Evolutionary conservation across 345 rosid species (phyloP), one percentile per base, ranked within the genome.

Genomic region (Eucalyptus urophylla): DNA sequence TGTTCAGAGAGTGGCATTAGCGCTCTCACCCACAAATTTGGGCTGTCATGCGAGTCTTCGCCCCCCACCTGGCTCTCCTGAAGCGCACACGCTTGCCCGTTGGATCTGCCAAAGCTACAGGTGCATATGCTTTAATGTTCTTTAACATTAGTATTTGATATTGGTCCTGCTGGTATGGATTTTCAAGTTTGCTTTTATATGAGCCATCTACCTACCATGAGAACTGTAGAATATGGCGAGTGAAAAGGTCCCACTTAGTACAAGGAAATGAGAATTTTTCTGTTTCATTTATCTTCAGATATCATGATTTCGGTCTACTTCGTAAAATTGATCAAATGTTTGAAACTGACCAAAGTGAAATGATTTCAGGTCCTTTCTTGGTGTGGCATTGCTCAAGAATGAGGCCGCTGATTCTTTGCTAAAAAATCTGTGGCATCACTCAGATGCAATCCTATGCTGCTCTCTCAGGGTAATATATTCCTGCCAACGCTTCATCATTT

Each of bases 1-100:
- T 7, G 98, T 97, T 44, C 99, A 97, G 91, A 94, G 99, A 89
- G 99, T 97, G 37, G 99, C 99, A 17, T 92, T 97, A 89, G 99
- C 99, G 7, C 97, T 97, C 12, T 97, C 98, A 25, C 99, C 99
- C 89, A 92, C 98, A 76, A 90, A 93, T 89, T 92, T 93, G 80
- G 96, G 98, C 86, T 92, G 95, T 86, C 92, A 89, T 17, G 92
- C 94, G 5, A 95, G 96, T 72, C 89, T 96, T 37, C 93, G 94
- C 72, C 92, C 96, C 25, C 96, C 97, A 49, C 97, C 97, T 2
- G 97, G 94, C 45, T 92, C 95, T 67, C 99, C 99, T 10, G 99
- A 97, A 93, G 99, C 99, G 49, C 98, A 94, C 58, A 95, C 97
- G 4, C 99, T 97, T 40, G 96, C 98, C 91, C 96, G 96, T 67